Base-by-base conservation (phyloP, 1,284 basidiomycete genomes). In the Ceratobasidium sp. region DNA sequence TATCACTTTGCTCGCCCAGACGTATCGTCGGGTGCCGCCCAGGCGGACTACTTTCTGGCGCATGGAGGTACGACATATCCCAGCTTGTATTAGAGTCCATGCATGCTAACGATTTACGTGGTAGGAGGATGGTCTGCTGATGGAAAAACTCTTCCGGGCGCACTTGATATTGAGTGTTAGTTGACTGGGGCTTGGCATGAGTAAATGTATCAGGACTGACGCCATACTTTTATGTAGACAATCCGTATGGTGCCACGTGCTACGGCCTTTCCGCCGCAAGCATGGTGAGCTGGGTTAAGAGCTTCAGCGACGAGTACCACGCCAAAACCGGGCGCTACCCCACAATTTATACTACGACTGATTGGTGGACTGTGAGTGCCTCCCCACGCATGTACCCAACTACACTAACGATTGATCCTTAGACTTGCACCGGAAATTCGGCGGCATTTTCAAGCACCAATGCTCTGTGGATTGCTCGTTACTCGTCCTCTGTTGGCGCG, bases 1-100 rank as follows among this genome's bases (percentile, higher is more conserved):
- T 90, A 90, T 79, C 88, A 89, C 80, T 90, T 89, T 78, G 88
- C 88, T 0, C 87, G 82, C 68, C 88, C 87, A 4, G 85, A 85
- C 75, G 63, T 76, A 1, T 86, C 86, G 9, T 76, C 77, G 13
- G 88, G 89, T 24, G 86, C 88, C 0, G 79, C 84, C 2, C 89
- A 90, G 79, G 89, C 88, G 11, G 84, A 83, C 31, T 89, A 83
- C 80, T 91, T 91, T 83, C 79, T 90, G 14, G 82, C 83, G 1
- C 80, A 91, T 76, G 89, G 90, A 73, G 90, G 88, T 85, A 43
- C 77, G 83, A 4, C 37, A 16, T 51, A 14, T 19, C 24, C 29
- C 54, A 31, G 22, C n/a, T 22, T 24, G 49, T 39, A 29, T 31
- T 90, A 19, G 89, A 90, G 76, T 11, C n/a, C 41, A 31, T 41